A percentile compares a stretch with the other conserved stretches of the same genome.
phyloP scores from a whole-genome alignment of 2,329 filamentous ascomycete genomes.

The Kalmusia sp. region DNA sequence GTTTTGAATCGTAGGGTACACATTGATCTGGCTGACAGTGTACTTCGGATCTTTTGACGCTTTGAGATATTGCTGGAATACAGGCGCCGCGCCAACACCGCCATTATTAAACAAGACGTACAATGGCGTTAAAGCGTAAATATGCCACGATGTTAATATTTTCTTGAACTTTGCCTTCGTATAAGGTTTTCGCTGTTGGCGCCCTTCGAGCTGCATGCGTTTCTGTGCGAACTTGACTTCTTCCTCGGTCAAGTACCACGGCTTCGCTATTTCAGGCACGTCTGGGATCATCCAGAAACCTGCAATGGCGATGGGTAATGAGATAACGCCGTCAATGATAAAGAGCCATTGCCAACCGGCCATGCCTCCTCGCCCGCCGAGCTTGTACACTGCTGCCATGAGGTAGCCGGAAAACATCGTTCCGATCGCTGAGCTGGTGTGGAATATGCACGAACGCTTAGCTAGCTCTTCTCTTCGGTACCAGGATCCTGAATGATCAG shows the following conservation, averaged over 20 bases:
- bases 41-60: conserved; percentile 53
- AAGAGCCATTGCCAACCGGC: conserved; percentile 64
- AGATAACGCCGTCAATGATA: conserved; percentile 62
- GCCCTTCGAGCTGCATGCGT: conserved; percentile 59
- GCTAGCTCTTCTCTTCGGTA: conserved; percentile 59
- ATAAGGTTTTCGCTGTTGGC: conserved; percentile 54
- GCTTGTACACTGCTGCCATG: conserved; percentile 60
- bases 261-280: conserved; percentile 58
- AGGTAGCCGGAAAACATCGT: conserved; percentile 61
- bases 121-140: conserved; percentile 64
- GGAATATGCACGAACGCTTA: conserved; percentile 61
- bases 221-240: conserved; percentile 56
- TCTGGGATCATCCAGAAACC: conserved; percentile 60
- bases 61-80: conserved; percentile 60
- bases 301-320: conserved; percentile 58
- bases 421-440: conserved; percentile 55
- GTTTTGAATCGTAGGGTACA: conserved; percentile 58
- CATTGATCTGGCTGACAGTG: conserved; percentile 62
- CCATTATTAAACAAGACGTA: conserved; percentile 73
- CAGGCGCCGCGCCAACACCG: conserved; percentile 58
- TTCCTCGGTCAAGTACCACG: conserved; percentile 56
- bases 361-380: conserved; percentile 57
- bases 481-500: conserved; percentile 24
- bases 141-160: conserved; percentile 70
- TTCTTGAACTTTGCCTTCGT: conserved; percentile 62